A percentile compares a stretch with the other conserved stretches of the same genome.
Conservation (phyloP, 495 filamentous ascomycete species). For the Pyronema domesticum region DNA sequence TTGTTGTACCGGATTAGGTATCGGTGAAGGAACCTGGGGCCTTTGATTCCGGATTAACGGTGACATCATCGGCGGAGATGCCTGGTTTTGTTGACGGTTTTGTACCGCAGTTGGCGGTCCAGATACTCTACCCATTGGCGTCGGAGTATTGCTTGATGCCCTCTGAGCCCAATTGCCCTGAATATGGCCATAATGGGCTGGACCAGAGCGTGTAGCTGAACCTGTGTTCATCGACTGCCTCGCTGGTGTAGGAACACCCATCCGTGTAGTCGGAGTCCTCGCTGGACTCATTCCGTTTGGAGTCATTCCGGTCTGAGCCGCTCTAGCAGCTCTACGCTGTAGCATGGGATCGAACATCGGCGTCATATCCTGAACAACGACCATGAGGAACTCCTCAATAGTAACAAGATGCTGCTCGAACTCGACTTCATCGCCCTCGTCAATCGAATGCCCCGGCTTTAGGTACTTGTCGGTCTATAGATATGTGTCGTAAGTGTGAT, state of each 20-base stretch:
- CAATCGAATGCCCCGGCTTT: slow-evolving; percentile 10
- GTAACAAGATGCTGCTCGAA: slow-evolving; percentile 24
- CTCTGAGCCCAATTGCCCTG: neutral
- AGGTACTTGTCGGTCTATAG: slow-evolving; percentile 23
- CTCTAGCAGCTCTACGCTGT: slow-evolving; percentile 12
- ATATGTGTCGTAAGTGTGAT: neutral
- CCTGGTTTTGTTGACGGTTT: neutral
- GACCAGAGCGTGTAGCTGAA: neutral
- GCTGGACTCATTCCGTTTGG: neutral
- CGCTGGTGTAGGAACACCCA: neutral
- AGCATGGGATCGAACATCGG: slow-evolving; percentile 19
- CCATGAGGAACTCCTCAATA: slow-evolving; percentile 20
- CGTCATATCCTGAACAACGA: slow-evolving; percentile 19
- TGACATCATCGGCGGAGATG: neutral
- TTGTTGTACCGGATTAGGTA: neutral
- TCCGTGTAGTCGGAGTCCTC: neutral
- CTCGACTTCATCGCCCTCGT: slow-evolving; percentile 22
- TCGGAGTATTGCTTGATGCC: neutral
- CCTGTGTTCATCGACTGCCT: neutral
- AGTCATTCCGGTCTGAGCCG: neutral
- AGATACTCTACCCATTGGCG: neutral
- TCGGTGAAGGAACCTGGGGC: neutral
- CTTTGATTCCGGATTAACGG: neutral
- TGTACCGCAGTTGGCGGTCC: neutral
- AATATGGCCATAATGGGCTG: neutral